A percentile compares a stretch with the other conserved stretches of the same genome.
Evolutionary conservation across 805 yeast species (phyloP).

Genomic region (Kodamaea sagamina): DNA sequence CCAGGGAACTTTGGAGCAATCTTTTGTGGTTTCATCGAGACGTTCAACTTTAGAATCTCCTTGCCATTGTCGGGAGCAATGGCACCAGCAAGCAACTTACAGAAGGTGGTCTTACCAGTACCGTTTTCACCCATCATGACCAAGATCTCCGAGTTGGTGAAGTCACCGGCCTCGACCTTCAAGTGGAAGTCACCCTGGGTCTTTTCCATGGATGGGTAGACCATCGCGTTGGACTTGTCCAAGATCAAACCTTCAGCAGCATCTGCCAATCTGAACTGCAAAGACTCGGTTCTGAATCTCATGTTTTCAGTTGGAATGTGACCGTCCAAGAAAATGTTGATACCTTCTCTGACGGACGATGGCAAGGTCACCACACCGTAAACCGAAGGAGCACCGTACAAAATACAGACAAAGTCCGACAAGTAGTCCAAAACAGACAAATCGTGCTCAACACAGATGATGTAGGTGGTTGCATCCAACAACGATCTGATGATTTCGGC

Average conservation of each 20-base stretch:
- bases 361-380: conserved; percentile 99
- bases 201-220: conserved; percentile 81
- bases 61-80: conserved; percentile 80
- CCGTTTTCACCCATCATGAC: conserved; percentile 99
- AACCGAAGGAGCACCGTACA: conserved; percentile 97
- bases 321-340: conserved; percentile 97
- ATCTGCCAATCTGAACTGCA: conserved; percentile 90
- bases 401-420: conserved; percentile 94
- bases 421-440: conserved; percentile 94
- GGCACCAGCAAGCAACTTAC: conserved; percentile 93
- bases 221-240: conserved; percentile 77
- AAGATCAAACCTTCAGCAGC: conserved; percentile 74
- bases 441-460: conserved; percentile 98
- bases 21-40: conserved; percentile 98
- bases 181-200: conserved; percentile 96
- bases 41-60: conserved; percentile 83
- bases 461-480: conserved; percentile 73
- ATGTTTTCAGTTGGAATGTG: conserved; percentile 95
- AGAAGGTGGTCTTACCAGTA: conserved; percentile 98
- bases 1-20: conserved; percentile 99
- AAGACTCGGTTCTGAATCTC: conserved; percentile 94
- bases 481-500: conserved; percentile 91
- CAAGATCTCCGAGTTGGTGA: conserved; percentile 92
- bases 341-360: conserved; percentile 97
- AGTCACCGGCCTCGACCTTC: conserved; percentile 80